These are phyloP conservation scores for Aschersonia sp. DNA, from an alignment of 2,329 filamentous ascomycete species.

Conservation along the genomic window DNA sequence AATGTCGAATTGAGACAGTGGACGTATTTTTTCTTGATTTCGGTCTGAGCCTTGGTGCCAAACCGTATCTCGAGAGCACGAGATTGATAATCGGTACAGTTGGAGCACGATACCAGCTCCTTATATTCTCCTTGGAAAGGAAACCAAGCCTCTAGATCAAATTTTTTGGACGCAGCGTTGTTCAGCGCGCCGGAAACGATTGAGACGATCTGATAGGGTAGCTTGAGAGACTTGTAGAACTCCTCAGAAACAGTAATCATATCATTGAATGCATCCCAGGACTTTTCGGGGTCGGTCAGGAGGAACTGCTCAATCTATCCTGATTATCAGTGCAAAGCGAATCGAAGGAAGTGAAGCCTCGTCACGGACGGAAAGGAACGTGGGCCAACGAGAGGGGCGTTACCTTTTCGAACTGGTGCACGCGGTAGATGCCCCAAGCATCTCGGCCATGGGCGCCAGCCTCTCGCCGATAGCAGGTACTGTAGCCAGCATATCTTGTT, in stretches of 20 bases:
- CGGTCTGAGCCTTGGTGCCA: conserved; percentile 74
- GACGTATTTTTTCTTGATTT: conserved; percentile 78
- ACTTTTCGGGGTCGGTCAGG: conserved; percentile 72
- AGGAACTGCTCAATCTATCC: conserved; percentile 57
- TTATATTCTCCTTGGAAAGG: conserved; percentile 96
- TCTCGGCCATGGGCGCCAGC: conserved; percentile 76
- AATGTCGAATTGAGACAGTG: conserved; percentile 85
- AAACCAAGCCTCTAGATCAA: conserved; percentile 92
- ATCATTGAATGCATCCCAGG: conserved; percentile 82
- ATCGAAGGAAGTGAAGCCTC: neutral
- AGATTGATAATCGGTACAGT: conserved; percentile 96
- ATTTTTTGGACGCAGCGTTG: conserved; percentile 67
- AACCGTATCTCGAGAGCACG: conserved; percentile 86
- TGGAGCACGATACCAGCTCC: conserved; percentile 92
- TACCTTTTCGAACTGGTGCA: conserved; percentile 94
- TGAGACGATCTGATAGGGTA: conserved; percentile 82
- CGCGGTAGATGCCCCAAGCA: conserved; percentile 95
- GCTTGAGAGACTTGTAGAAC: conserved; percentile 79
- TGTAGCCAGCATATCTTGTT: conserved; percentile 76
- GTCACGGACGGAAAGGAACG: neutral
- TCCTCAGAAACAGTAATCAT: conserved; percentile 89
- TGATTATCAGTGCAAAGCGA: neutral
- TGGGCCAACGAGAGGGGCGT: too few species aligned
- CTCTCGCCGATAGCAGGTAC: conserved; percentile 90
- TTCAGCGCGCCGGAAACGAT: conserved; percentile 96